A percentile compares a stretch with the other conserved stretches of the same genome.
phyloP scores from a whole-genome alignment of 805 yeast genomes.

The Saturnispora kantuleensis region DNA sequence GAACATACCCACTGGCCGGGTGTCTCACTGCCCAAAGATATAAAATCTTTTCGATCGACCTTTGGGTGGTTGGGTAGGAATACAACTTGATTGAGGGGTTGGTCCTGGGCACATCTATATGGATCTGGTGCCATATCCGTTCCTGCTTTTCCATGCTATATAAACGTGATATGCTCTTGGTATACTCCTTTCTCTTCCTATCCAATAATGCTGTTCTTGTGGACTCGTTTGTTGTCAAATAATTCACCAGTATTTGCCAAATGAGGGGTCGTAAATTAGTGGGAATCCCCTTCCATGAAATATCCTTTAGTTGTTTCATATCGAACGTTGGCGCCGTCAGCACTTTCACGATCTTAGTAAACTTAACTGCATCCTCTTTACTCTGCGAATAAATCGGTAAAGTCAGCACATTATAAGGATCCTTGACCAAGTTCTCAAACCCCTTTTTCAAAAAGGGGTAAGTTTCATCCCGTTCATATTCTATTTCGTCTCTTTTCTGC shows the following conservation, averaged over 20 bases:
- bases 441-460: slow-evolving; percentile 22
- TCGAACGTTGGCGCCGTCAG: slow-evolving; percentile 50
- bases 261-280: slow-evolving; percentile 64
- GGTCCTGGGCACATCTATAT: slow-evolving; percentile 90
- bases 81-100: slow-evolving; percentile 77
- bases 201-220: slow-evolving; percentile 61
- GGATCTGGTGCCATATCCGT: slow-evolving; percentile 89
- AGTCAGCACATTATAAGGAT: slow-evolving; percentile 32
- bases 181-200: slow-evolving; percentile 79
- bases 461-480: slow-evolving; percentile 13
- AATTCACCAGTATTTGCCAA: slow-evolving; percentile 88
- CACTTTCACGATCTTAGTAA: slow-evolving; percentile 56
- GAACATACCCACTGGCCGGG: slow-evolving; percentile 97
- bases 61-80: slow-evolving; percentile 58
- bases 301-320: slow-evolving; percentile 56
- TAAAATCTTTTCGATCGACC: slow-evolving; percentile 67
- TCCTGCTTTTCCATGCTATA: slow-evolving; percentile 52
- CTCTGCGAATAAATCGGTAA: slow-evolving; percentile 19
- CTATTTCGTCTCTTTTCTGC: background rate
- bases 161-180: slow-evolving; percentile 63
- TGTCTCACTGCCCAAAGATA: slow-evolving; percentile 95
- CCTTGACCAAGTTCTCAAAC: slow-evolving; percentile 31
- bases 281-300: slow-evolving; percentile 95
- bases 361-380: slow-evolving; percentile 41
- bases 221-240: slow-evolving; percentile 75